Conservation (phyloP, 176 grass and related monocot genomes). For the Rhynchospora tenuis region DNA sequence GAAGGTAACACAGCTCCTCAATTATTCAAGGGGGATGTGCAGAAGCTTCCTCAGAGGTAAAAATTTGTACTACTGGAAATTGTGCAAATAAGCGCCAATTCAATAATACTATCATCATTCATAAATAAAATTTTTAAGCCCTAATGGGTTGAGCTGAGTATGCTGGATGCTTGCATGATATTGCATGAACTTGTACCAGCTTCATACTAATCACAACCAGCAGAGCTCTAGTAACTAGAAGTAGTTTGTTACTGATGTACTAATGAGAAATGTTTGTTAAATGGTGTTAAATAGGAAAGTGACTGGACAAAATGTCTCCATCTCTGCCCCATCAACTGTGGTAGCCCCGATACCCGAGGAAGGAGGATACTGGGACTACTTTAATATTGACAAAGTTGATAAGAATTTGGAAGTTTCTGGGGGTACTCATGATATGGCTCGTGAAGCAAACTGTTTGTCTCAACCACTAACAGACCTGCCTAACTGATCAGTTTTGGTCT, state of each 20-base stretch:
- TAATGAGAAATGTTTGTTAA: background rate
- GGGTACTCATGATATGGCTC: no score
- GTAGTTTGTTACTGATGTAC: background rate
- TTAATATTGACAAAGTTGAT: no score
- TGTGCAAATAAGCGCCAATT: background rate
- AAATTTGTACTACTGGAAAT: background rate
- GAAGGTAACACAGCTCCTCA: background rate
- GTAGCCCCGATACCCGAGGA: background rate
- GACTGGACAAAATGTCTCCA: background rate
- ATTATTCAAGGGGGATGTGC: background rate
- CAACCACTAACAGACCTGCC: no score
- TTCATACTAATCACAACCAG: background rate
- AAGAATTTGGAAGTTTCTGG: no score
- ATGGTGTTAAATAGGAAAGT: background rate
- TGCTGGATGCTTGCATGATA: background rate
- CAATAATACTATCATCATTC: background rate
- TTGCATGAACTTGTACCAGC: background rate
- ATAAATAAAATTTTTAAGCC: background rate
- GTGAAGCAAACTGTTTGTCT: no score
- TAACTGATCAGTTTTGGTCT: no score
- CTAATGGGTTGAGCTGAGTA: background rate
- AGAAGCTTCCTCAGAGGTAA: background rate
- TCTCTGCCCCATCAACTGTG: background rate
- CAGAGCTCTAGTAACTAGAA: background rate
- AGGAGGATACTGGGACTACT: no score